phyloP scores from a whole-genome alignment of 2,329 filamentous ascomycete genomes.

The Metarhizium humberi region DNA sequence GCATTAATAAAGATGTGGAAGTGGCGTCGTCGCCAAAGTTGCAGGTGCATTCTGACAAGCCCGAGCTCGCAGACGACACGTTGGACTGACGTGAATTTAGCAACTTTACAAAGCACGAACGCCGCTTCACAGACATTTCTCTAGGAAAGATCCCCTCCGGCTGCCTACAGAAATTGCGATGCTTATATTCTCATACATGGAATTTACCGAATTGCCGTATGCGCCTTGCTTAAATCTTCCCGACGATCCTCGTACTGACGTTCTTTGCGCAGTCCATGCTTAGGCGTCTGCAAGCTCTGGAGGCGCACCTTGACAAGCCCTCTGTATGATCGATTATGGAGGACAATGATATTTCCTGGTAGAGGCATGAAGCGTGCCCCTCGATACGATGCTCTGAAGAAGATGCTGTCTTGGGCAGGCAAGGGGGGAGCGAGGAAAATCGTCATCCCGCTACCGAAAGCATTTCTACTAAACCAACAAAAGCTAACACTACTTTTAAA shows the following conservation, averaged over 20 bases:
- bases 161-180: conserved; percentile 27
- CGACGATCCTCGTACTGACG: conserved; percentile 1
- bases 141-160: conserved; percentile 23
- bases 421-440: conserved; percentile 19
- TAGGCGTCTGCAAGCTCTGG: conserved; percentile 24
- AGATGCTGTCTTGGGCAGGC: conserved; percentile 21
- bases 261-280: conserved; percentile 16
- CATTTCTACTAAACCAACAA: conserved; percentile 19
- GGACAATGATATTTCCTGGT: conserved; percentile 18
- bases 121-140: conserved; percentile 24
- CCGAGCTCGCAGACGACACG: neutral
- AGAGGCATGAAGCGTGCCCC: conserved; percentile 13
- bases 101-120: conserved; percentile 24
- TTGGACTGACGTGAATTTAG: conserved; percentile 11
- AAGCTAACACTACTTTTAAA: conserved; percentile 18
- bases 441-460: conserved; percentile 14
- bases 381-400: conserved; percentile 14
- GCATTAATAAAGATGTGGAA: conserved; percentile 18
- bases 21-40: conserved; percentile 21
- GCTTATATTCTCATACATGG: conserved; percentile 24
- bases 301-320: conserved; percentile 17
- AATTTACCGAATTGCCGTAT: conserved; percentile 22
- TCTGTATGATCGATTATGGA: conserved; percentile 22
- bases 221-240: neutral
- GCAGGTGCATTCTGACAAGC: conserved; percentile 16